Evolutionary conservation across 768 basidiomycete genomes (phyloP), one percentile per base, ranked within the genome.

Genomic region (Cystoderma amianthinum): DNA sequence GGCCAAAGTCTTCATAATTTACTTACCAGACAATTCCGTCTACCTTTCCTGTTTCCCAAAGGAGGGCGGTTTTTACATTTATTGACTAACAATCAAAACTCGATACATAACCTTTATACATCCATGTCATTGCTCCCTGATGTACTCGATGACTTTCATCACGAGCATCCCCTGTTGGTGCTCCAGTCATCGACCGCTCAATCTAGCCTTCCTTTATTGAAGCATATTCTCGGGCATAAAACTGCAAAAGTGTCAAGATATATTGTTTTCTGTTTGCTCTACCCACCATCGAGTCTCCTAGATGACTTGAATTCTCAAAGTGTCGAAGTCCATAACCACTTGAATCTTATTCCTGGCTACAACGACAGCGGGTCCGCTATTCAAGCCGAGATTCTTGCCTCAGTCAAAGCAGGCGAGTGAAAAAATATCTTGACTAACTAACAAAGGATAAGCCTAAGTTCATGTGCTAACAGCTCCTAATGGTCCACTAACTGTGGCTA

Each of bases 241-340:
- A 10, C 32, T 5, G 23, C 17, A 32, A 13, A 13, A 6, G 5
- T 15, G 11, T 46, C 42, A 41, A 46, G 52, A 45, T 46, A 44
- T 65, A 20, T 82, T 19, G 54, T 85, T 36, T 76, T 85, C 44
- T 79, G 71, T 53, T 60, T 82, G 38, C 69, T 84, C 37, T 71
- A 82, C 51, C 71, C 75, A 3, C 62, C 74, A 15, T 59, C 67
- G 24, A 56, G 72, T 50, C 57, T 77, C 12, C 55, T 63, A 42
- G 51, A 51, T 43, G 42, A 42, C 22, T 32, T 45, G 40, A 18
- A 44, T 37, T 36, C 59, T 46, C 54, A 62, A 13, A 51, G 59
- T 35, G 45, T 77, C 2, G 53, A 63, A 30, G 52, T 74, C 11
- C 56, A 79, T 48, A 74, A 86, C 47, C 74, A 68, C 55, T 67